Percentiles rank a stretch among this genome's conserved stretches.
These are phyloP conservation scores for Cutaneotrichosporon spelunceum DNA, from an alignment of 1,284 basidiomycete genomes.

Conservation along the genomic window DNA sequence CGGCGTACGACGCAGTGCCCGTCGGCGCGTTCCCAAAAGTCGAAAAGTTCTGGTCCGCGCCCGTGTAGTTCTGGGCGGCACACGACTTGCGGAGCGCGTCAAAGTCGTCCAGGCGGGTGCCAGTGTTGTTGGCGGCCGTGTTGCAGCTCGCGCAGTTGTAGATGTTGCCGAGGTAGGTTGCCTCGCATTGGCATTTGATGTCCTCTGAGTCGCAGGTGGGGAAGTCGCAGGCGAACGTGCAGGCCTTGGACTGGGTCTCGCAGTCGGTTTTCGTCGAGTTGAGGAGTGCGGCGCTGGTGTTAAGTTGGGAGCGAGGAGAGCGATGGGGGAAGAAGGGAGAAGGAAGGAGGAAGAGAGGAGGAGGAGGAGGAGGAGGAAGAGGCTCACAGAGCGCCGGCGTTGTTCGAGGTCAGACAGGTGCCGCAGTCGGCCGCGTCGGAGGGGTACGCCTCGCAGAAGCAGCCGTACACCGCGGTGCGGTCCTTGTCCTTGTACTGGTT, in stretches of 20 bases:
- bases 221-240: constrained; percentile 45
- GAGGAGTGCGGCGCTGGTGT: constrained; percentile 26
- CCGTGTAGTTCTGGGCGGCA: constrained; percentile 44
- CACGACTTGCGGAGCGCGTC: constrained; percentile 42
- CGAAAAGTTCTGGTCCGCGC: constrained; percentile 32
- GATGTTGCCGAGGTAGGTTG: constrained; percentile 45
- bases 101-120: constrained; percentile 37
- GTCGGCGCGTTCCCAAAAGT: constrained; percentile 33
- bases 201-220: constrained; percentile 40
- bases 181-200: constrained; percentile 46
- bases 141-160: constrained; percentile 52
- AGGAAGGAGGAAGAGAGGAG: too few relatives aligned
- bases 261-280: constrained; percentile 38
- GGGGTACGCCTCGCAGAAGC: constrained; percentile 47
- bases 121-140: constrained; percentile 46
- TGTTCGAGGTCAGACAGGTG: constrained; percentile 43
- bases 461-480: constrained; percentile 40
- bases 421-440: constrained; percentile 41
- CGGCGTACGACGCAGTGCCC: constrained; percentile 33
- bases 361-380: too few relatives aligned
- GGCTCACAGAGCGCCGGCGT: constrained; percentile 38
- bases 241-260: constrained; percentile 27
- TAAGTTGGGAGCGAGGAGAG: too few relatives aligned
- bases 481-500: constrained; percentile 27
- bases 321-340: too few relatives aligned